phyloP scores from a whole-genome alignment of 2,329 filamentous ascomycete genomes.

The Tolypocladium amazonense region DNA sequence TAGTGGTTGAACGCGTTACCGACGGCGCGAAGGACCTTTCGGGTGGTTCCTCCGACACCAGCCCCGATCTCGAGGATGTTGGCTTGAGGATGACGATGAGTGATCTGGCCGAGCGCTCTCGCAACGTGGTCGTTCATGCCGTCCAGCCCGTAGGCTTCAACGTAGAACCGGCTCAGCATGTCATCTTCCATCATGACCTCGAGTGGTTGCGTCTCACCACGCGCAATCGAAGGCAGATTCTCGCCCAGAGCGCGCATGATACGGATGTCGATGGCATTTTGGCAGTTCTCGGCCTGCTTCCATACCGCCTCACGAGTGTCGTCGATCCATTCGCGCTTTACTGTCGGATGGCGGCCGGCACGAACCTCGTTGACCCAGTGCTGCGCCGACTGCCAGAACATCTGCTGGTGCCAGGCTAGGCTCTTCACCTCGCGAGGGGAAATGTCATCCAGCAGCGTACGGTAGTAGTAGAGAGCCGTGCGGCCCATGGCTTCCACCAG shows the following conservation, averaged over 20 bases:
- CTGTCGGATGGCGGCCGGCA: not conserved
- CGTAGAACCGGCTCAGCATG: constrained; percentile 13
- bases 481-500: not conserved
- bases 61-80: not conserved
- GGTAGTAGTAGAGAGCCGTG: not conserved
- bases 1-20: not conserved
- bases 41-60: not conserved
- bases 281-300: not conserved
- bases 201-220: constrained; percentile 20
- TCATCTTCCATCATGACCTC: constrained; percentile 23
- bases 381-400: not conserved
- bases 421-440: not conserved
- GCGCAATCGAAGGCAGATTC: constrained; percentile 13
- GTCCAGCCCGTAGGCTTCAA: not conserved
- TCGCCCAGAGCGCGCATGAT: not conserved
- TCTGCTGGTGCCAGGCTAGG: not conserved
- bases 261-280: not conserved
- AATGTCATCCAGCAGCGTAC: not conserved
- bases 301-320: not conserved
- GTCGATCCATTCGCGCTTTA: not conserved
- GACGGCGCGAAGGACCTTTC: not conserved
- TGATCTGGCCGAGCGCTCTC: not conserved
- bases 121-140: not conserved
- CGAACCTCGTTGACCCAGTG: not conserved
- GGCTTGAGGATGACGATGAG: not conserved